Evolutionary conservation across 352 stramenopile genomes (phyloP).

Genomic region (Plasmopara halstedii): DNA sequence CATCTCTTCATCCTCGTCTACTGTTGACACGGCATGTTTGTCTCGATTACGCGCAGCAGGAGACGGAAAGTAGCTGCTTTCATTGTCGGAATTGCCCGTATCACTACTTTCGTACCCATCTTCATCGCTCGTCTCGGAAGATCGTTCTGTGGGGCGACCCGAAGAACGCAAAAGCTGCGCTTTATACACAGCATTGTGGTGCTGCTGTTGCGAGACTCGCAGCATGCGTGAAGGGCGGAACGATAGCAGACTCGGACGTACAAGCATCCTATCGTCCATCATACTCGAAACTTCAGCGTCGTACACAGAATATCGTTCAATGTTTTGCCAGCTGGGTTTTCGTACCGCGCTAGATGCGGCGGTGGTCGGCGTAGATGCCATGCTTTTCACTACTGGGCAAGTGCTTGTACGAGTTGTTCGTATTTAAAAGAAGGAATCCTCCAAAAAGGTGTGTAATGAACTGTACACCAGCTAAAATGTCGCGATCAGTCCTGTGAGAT

Average conservation of each 20-base stretch:
- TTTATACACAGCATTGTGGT: slow-evolving; percentile 36
- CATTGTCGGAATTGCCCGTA: slow-evolving; percentile 7
- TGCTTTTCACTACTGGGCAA: slow-evolving; percentile 14
- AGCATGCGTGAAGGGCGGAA: slow-evolving; percentile 42
- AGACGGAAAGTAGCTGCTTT: slow-evolving; percentile 4
- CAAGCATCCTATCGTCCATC: slow-evolving; percentile 27
- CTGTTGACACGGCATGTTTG: slow-evolving; percentile 6
- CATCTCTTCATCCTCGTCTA: slow-evolving; percentile 25
- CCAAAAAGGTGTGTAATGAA: slow-evolving; percentile 22
- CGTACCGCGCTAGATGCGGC: slow-evolving; percentile 22
- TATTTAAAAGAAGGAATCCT: slow-evolving; percentile 6
- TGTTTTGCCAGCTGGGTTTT: slow-evolving; percentile 12
- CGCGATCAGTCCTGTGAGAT: neutral
- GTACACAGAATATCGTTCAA: slow-evolving; percentile 15
- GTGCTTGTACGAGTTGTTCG: slow-evolving; percentile 7
- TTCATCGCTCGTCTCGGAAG: slow-evolving; percentile 19
- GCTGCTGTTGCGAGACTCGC: slow-evolving; percentile 39
- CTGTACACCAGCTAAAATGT: slow-evolving; percentile 10
- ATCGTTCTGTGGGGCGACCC: slow-evolving; percentile 6
- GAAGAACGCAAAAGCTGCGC: slow-evolving; percentile 30
- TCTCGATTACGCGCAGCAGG: slow-evolving; percentile 11
- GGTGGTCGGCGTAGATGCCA: slow-evolving; percentile 19
- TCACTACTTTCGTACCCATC: slow-evolving; percentile 31
- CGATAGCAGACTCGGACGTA: slow-evolving; percentile 37
- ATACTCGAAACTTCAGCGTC: slow-evolving; percentile 27